These are phyloP conservation scores for Chrysanthemum seticuspe DNA, from an alignment of 129 eudicot genomes.

Conservation along the genomic window DNA sequence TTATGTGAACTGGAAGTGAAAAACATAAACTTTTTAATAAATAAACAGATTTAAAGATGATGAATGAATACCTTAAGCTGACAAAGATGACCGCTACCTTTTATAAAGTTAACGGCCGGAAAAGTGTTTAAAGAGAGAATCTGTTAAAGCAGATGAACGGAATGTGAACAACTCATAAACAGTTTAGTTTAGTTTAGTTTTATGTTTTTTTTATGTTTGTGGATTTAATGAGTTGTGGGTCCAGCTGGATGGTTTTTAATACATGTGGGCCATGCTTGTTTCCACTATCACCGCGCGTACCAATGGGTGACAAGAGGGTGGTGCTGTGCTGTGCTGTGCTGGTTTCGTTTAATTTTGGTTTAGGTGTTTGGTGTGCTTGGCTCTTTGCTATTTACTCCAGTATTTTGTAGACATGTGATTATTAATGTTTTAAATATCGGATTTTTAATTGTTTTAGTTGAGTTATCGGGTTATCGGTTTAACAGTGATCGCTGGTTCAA, in stretches of 20 bases:
- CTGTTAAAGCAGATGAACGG: slow-evolving; percentile 27
- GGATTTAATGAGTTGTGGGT: neutral
- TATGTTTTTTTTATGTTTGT: neutral
- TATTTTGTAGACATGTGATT: no score
- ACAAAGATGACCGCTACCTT: no score
- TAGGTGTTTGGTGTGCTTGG: no score
- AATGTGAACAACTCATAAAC: slow-evolving; percentile 37
- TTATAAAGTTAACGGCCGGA: slow-evolving; percentile 15
- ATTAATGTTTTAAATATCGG: no score
- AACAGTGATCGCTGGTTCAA: no score
- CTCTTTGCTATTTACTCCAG: no score
- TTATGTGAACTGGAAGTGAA: neutral
- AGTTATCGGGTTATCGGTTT: no score
- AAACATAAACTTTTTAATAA: neutral
- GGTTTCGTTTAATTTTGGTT: slow-evolving; percentile 2
- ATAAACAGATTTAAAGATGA: slow-evolving; percentile 11
- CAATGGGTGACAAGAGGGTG: neutral
- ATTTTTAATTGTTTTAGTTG: no score
- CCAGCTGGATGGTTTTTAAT: neutral
- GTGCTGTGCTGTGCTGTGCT: neutral
- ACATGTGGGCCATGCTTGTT: neutral
- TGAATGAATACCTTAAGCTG: neutral
- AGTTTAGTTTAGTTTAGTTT: neutral
- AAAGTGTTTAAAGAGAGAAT: slow-evolving; percentile 19
- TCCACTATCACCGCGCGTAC: slow-evolving; percentile 6